A percentile compares a stretch with the other conserved stretches of the same genome.
Conservation (phyloP, 805 yeast genomes). For the Kodamaea restingae region DNA sequence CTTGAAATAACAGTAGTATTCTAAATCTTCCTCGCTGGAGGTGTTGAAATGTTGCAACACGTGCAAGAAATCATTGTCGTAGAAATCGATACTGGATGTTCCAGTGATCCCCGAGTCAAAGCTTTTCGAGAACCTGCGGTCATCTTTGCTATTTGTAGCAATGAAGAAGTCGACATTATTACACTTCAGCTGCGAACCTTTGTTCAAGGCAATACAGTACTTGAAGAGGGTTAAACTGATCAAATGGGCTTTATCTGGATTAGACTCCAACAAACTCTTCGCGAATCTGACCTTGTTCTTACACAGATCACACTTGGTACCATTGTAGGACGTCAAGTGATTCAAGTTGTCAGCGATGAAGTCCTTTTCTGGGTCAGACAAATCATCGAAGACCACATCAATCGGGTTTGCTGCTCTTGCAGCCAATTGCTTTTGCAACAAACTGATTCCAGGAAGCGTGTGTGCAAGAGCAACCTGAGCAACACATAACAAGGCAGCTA, state of each 20-base stretch:
- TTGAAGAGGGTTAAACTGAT: slow-evolving; percentile 33
- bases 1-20: slow-evolving; percentile 53
- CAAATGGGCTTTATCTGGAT: slow-evolving; percentile 34
- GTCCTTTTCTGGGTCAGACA: slow-evolving; percentile 24
- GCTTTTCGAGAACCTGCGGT: slow-evolving; percentile 8
- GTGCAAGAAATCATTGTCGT: slow-evolving; percentile 37
- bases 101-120: slow-evolving; percentile 22
- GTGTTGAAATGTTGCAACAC: slow-evolving; percentile 33
- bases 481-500: slow-evolving; percentile 1
- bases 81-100: slow-evolving; percentile 29
- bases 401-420: slow-evolving; percentile 21
- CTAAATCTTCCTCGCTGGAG: slow-evolving; percentile 34
- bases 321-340: slow-evolving; percentile 27
- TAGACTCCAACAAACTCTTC: slow-evolving; percentile 20
- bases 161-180: slow-evolving; percentile 36
- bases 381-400: slow-evolving; percentile 23
- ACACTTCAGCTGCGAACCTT: slow-evolving; percentile 28
- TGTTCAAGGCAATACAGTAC: slow-evolving; percentile 29
- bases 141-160: slow-evolving; percentile 23
- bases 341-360: slow-evolving; percentile 26
- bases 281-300: slow-evolving; percentile 33
- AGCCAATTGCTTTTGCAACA: slow-evolving; percentile 20
- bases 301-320: slow-evolving; percentile 33
- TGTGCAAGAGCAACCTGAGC: slow-evolving; percentile 11
- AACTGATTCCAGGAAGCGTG: slow-evolving; percentile 24